Evolutionary conservation across 1,284 basidiomycete species (phyloP).

Genomic region (Coniophora puteana): DNA sequence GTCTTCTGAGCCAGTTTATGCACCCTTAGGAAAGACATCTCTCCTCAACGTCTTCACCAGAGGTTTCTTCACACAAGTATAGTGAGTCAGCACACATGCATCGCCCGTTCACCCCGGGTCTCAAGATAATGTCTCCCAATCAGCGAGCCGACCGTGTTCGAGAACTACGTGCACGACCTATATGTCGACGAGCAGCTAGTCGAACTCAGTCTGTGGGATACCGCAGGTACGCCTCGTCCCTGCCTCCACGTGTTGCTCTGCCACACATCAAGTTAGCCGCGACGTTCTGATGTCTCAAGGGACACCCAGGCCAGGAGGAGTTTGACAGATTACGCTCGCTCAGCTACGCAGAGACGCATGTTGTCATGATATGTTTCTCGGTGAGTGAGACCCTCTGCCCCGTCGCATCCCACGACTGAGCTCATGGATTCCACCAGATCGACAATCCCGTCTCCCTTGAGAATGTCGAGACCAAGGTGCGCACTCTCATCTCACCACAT

Average conservation of each 20-base stretch:
- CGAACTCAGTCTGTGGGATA: slow-evolving; percentile 95
- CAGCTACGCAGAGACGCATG: slow-evolving; percentile 93
- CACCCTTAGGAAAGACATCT: slow-evolving; percentile 67
- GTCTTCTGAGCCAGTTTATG: slow-evolving; percentile 15
- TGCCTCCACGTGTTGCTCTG: slow-evolving; percentile 4
- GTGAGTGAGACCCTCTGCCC: slow-evolving; percentile 39
- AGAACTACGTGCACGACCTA: slow-evolving; percentile 89
- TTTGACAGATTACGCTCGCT: slow-evolving; percentile 90
- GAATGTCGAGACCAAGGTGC: slow-evolving; percentile 88
- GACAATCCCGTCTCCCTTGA: slow-evolving; percentile 90
- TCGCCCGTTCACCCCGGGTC: slow-evolving; percentile 1
- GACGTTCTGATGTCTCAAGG: slow-evolving; percentile 27
- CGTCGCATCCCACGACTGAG: neutral
- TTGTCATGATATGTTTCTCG: slow-evolving; percentile 93
- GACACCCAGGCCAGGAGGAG: slow-evolving; percentile 82
- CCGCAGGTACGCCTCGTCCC: slow-evolving; percentile 65
- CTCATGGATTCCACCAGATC: slow-evolving; percentile 45
- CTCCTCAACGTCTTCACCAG: slow-evolving; percentile 81
- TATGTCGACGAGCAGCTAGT: slow-evolving; percentile 80
- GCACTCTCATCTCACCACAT: slow-evolving; percentile 12
- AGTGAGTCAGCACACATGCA: no score
- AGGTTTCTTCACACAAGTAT: slow-evolving; percentile 86
- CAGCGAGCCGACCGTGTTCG: slow-evolving; percentile 90
- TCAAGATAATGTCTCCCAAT: neutral
- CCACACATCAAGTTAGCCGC: slow-evolving; percentile 7